phyloP scores from a whole-genome alignment of 1,139 yeast genomes.

The Geotrichum klebahnii region DNA sequence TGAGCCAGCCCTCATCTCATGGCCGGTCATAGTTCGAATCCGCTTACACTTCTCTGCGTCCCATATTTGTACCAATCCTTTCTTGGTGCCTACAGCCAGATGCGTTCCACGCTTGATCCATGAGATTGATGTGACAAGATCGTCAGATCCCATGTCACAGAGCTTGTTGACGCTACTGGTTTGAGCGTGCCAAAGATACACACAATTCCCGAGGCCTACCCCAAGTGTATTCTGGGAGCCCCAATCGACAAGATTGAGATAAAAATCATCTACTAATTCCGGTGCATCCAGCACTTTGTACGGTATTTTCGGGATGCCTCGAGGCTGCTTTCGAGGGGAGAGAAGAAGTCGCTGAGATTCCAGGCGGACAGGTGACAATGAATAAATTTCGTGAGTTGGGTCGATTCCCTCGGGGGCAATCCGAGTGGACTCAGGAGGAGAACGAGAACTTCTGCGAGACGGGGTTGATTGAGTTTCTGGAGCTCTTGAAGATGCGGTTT shows the following conservation, averaged over 20 bases:
- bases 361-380: conserved; percentile 81
- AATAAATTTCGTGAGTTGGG: conserved; percentile 68
- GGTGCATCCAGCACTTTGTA: conserved; percentile 95
- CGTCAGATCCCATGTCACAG: conserved; percentile 62
- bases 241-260: conserved; percentile 91
- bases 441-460: not conserved
- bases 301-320: conserved; percentile 81
- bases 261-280: conserved; percentile 88
- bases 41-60: conserved; percentile 84
- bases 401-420: conserved; percentile 34
- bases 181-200: conserved; percentile 89
- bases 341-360: conserved; percentile 76
- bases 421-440: not conserved
- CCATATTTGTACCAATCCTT: conserved; percentile 91
- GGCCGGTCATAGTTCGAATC: conserved; percentile 90
- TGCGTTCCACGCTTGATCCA: conserved; percentile 89
- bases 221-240: conserved; percentile 84
- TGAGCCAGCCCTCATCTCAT: conserved; percentile 76
- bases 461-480: conserved; percentile 1
- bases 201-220: conserved; percentile 84
- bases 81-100: conserved; percentile 83
- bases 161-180: conserved; percentile 80
- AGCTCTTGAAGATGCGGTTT: not conserved
- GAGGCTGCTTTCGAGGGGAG: conserved; percentile 74
- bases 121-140: conserved; percentile 72